Evolutionary conservation across 2,329 filamentous ascomycete genomes (phyloP), one percentile per base, ranked within the genome.

Genomic region (Cladosporium sp.): DNA sequence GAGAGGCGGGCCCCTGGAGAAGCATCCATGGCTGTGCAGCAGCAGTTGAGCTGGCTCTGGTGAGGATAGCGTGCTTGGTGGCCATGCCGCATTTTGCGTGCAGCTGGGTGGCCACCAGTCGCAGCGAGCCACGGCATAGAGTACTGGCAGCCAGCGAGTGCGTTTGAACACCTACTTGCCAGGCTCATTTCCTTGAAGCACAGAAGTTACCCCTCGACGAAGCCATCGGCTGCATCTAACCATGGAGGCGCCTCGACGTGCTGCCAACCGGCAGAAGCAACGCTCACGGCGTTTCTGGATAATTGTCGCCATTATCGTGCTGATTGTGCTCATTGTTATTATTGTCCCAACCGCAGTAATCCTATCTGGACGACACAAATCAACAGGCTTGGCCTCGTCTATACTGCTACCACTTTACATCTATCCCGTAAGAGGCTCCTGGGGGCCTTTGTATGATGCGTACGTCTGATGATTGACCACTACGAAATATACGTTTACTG

Each of bases 381-480:
- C 65, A n/a, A 60, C 51, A 26, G 69, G 67, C 49, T 46, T 68
- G 48, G 54, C 66, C 5, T 60, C 69, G 11, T 66, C 58, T 23
- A 30, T 70, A 16, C 46, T 70, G 2, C 28, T 70, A 18, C 69
- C 69, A 16, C 64, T 70, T 7, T 70, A 70, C 63, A 65, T 68
- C n/a, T 67, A 70, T 59, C 68, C 68, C 8, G 30, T 66, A 13
- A 36, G 59, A 11, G 30, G 61, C 43, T 63, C 65, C 16, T 70
- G 69, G 69, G 46, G 65, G 39, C 69, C 68, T 23, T 57, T 70
- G 48, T 70, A 67, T 60, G 59, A 65, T 8, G 67, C 68, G 69
- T 70, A 61, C 49, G 63, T 67, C 36, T 11, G 16, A 26, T 26
- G 16, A 11, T 18, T 21, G 2, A n/a, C 23, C 21, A n/a, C 16